Evolutionary conservation across 345 rosid species (phyloP).

Genomic region (Salix exigua): DNA sequence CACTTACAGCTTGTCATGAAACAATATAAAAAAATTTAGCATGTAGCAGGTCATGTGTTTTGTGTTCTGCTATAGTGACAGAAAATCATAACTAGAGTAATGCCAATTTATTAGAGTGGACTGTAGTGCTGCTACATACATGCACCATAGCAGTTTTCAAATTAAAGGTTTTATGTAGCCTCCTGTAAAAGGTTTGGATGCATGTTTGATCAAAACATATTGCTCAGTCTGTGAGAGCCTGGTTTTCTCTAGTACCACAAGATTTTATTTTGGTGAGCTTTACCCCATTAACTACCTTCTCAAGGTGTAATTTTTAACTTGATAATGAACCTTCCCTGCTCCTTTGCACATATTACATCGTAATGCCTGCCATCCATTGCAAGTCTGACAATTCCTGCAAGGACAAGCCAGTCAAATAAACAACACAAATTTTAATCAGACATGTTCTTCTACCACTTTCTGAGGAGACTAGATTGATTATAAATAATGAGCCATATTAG

Average conservation of each 20-base stretch:
- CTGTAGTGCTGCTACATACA: background rate
- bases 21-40: background rate
- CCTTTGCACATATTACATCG: conserved; percentile 91
- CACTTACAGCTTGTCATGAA: background rate
- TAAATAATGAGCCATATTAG: background rate
- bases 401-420: conserved; percentile 4
- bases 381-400: conserved; percentile 71
- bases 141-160: background rate
- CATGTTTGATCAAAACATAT: background rate
- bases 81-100: background rate
- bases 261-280: conserved; percentile 9
- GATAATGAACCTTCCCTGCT: conserved; percentile 77
- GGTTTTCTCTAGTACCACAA: background rate
- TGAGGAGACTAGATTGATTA: background rate
- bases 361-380: conserved; percentile 90
- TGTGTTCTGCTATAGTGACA: background rate
- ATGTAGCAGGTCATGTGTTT: background rate
- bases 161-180: background rate
- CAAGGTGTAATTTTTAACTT: conserved; percentile 69
- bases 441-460: background rate
- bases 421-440: background rate
- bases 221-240: background rate
- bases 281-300: conserved; percentile 51
- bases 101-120: background rate
- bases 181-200: background rate